A percentile compares a stretch with the other conserved stretches of the same genome.
Conservation (phyloP, 345 rosid species). For the Eucalyptus polyanthemos region DNA sequence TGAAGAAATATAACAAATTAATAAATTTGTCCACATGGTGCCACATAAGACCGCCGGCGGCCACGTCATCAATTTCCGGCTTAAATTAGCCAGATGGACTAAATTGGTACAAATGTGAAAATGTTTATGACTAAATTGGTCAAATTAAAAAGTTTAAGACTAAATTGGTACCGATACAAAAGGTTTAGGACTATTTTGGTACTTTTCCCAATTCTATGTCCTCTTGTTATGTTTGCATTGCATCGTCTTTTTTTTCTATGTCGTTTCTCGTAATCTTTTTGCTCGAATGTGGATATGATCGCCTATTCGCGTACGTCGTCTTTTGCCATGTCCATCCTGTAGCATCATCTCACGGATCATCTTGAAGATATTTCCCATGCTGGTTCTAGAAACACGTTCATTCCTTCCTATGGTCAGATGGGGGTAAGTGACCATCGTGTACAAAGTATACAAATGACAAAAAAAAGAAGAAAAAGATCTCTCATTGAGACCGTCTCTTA, state of each 20-base stretch:
- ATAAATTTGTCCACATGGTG: too few relatives aligned
- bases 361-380: neutral
- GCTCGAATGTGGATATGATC: neutral
- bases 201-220: neutral
- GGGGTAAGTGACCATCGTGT: neutral
- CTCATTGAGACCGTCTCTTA: neutral
- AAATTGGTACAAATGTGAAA: too few relatives aligned
- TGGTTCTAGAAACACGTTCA: neutral
- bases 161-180: too few relatives aligned
- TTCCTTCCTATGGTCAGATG: neutral
- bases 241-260: neutral
- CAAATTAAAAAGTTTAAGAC: too few relatives aligned
- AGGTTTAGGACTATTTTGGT: too few relatives aligned
- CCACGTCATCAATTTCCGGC: too few relatives aligned
- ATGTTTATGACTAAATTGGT: too few relatives aligned
- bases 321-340: neutral
- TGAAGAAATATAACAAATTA: too few relatives aligned
- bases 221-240: neutral
- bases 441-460: neutral
- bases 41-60: too few relatives aligned
- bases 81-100: too few relatives aligned
- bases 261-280: neutral
- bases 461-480: fast-evolving
- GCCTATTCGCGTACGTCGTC: neutral
- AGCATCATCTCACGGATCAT: neutral